A percentile compares a stretch with the other conserved stretches of the same genome.
Evolutionary conservation across 305 asterid genomes (phyloP).

Genomic region (Caryopteris hybrid): DNA sequence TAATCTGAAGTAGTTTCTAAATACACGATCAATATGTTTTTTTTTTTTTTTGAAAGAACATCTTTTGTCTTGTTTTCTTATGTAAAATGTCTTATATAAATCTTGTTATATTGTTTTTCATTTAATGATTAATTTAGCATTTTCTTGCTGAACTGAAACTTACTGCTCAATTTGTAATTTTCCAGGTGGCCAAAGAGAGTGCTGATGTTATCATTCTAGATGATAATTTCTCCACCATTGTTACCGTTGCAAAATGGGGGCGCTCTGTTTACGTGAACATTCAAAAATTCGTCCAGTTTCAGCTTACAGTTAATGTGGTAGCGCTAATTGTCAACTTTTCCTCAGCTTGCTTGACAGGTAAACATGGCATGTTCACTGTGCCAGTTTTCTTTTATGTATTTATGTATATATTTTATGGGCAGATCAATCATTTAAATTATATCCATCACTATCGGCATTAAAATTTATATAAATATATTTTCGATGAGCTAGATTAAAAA

Average conservation of each 20-base stretch:
- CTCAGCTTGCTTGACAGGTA: slow-evolving; percentile 96
- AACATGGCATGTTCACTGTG: neutral
- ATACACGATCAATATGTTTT: too few species aligned
- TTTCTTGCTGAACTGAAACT: neutral
- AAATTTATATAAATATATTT: too few species aligned
- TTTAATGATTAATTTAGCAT: neutral
- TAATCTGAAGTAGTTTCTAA: neutral
- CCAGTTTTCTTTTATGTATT: neutral
- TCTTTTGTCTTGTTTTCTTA: neutral
- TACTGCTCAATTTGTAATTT: slow-evolving; percentile 16
- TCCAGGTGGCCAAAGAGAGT: slow-evolving; percentile 95
- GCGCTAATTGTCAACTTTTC: slow-evolving; percentile 92
- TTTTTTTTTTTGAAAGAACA: too few species aligned
- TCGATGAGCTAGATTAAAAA: neutral
- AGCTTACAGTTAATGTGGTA: slow-evolving; percentile 90
- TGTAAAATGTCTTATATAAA: neutral
- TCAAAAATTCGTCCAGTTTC: slow-evolving; percentile 91
- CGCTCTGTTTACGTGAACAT: slow-evolving; percentile 90
- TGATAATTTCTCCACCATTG: slow-evolving; percentile 92
- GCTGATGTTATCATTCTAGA: slow-evolving; percentile 94
- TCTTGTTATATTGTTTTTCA: neutral
- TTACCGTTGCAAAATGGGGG: slow-evolving; percentile 94
- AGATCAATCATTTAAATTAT: too few species aligned
- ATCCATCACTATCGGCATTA: too few species aligned
- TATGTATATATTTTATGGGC: neutral